Evolutionary conservation across 164 flowering plant species (phyloP), one percentile per base, ranked within the genome.

Genomic region (Piper longum): DNA sequence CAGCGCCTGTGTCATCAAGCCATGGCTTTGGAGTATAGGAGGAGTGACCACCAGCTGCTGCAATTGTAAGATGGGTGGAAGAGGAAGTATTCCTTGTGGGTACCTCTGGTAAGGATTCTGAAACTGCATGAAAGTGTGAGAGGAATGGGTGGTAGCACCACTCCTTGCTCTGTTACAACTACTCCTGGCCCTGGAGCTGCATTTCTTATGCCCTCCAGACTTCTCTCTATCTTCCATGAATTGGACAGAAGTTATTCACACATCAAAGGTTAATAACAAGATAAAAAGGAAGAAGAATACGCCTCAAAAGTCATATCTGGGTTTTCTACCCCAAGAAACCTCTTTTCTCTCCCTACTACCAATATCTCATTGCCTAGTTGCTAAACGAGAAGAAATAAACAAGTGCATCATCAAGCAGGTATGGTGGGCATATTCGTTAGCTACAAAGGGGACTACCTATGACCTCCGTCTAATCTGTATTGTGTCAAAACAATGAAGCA

Each of bases 71-170:
- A 74, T 76, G 58, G 84, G 80, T 70, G 88, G 89, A 12, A 81
- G 74, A 71, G 91, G 95, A 71, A 83, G 89, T 67, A 85, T 77
- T 66, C 83, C 78, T 56, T 82, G 85, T 55, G 83, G 85, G 77
- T 66, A 78, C 52, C 61, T 64, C 43, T 70, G 82, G 72, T 66
- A 80, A 45, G 76, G 82, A 69, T 77, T 80, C 40, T 78, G 81
- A 40, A 66, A 77, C 13, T 82, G 74, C 73, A 41, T 72, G 56
- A 48, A 51, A 54, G 60, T 41, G 43, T 13, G 56, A 40, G 19
- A 41, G 18, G n/a, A 56, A 41, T 57, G 41, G 19, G 60, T 64
- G 54, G 26, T 43, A 18, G 66, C 19, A 12, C 73, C 57, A 40
- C 70, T 63, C 57, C 73, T 70, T 42, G 73, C 74, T 64, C 79